Percentiles rank a stretch among this genome's conserved stretches.
phyloP scores from a whole-genome alignment of 257 asterid species.

The Solanum corneliomulleri region DNA sequence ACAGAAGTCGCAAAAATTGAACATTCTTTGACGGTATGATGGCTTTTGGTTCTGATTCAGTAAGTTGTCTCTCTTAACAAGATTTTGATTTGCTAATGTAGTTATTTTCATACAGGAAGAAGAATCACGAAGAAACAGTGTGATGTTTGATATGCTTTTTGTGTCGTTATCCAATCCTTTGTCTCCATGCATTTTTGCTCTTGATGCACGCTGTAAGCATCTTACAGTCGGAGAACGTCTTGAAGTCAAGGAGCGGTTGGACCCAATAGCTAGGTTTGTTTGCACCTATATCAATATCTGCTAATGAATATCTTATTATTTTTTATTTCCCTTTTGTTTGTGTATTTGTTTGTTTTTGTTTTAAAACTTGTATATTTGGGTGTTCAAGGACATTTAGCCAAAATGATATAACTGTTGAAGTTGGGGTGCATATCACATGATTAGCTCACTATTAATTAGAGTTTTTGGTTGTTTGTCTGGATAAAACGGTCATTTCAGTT shows the following conservation, averaged over 20 bases:
- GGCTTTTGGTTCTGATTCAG: not conserved
- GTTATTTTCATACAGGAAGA: constrained; percentile 53
- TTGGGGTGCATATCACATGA: not conserved
- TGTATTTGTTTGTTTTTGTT: not conserved
- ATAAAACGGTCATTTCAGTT: not conserved
- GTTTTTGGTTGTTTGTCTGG: not conserved
- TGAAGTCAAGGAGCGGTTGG: constrained; percentile 55
- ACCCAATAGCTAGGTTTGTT: constrained; percentile 86
- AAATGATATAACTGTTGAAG: not conserved
- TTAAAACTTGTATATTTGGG: not conserved
- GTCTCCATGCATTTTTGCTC: constrained; percentile 83
- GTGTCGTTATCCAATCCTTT: constrained; percentile 69
- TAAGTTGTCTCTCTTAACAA: not conserved
- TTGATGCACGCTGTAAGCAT: constrained; percentile 76
- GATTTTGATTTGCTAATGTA: not conserved
- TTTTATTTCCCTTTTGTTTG: not conserved
- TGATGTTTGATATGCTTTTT: constrained; percentile 83
- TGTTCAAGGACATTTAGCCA: not conserved
- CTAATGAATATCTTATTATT: not conserved
- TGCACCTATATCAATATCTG: not conserved
- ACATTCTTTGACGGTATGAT: constrained; percentile 26
- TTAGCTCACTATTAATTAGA: not conserved
- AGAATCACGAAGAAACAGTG: constrained; percentile 82
- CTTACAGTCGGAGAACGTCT: constrained; percentile 40
- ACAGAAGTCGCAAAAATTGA: constrained; percentile 29